These are phyloP conservation scores for Eucalyptus marginata DNA, from an alignment of 345 rosid genomes.

Conservation along the genomic window DNA sequence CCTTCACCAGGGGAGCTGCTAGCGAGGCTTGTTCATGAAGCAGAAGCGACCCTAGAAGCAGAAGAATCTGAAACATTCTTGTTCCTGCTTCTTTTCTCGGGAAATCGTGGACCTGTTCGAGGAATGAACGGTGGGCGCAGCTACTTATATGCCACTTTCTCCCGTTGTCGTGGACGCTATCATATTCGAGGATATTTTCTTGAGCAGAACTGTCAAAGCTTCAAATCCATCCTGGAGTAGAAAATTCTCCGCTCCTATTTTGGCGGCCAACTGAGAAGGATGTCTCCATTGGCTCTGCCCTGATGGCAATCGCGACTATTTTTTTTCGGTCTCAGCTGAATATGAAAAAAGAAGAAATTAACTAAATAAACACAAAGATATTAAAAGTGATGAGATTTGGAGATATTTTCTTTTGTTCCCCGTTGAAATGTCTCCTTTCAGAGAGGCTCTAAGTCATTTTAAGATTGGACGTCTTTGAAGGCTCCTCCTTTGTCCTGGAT, in stretches of 20 bases:
- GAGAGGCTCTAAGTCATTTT: not conserved
- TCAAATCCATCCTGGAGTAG: not conserved
- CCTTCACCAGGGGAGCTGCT: not conserved
- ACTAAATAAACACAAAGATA: not conserved
- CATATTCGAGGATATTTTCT: not conserved
- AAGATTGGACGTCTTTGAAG: not conserved
- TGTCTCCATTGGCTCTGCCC: not conserved
- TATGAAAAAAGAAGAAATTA: too few species aligned
- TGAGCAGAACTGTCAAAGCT: not conserved
- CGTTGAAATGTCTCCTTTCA: not conserved
- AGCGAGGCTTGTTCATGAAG: not conserved
- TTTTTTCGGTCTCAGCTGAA: not conserved
- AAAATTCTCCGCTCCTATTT: not conserved
- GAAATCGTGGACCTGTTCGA: not conserved
- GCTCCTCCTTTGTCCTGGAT: not conserved
- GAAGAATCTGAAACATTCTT: constrained; percentile 20
- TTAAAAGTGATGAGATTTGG: not conserved
- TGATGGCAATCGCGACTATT: not conserved
- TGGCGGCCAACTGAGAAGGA: not conserved
- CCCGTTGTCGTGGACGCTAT: not conserved
- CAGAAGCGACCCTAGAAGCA: constrained; percentile 1
- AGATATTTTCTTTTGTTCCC: not conserved
- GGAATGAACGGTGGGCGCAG: not conserved
- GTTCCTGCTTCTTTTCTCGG: not conserved
- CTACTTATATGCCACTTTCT: not conserved